Percentiles rank a stretch among this genome's conserved stretches.
phyloP scores from a whole-genome alignment of 2,329 filamentous ascomycete genomes.

The Arthrobotrys megalospora region DNA sequence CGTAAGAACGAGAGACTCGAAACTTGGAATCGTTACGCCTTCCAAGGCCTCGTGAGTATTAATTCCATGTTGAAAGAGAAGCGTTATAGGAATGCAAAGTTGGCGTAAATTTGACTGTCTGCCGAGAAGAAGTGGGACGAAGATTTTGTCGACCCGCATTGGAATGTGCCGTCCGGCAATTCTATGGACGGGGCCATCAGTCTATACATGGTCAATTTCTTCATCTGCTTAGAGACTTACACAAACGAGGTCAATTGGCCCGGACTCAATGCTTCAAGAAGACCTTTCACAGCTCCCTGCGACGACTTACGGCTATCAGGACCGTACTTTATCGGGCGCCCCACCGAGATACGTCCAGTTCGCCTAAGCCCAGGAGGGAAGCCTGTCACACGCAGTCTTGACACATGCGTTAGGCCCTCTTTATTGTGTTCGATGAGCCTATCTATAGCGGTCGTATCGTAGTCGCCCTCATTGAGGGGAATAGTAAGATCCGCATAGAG shows the following conservation, averaged over 20 bases:
- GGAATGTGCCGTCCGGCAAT: conserved; percentile 28
- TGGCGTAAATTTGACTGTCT: conserved; percentile 32
- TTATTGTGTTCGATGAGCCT: neutral
- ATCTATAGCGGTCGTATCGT: neutral
- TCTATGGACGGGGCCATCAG: neutral
- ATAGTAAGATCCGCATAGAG: conserved; percentile 24
- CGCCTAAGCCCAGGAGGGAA: neutral
- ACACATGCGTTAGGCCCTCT: conserved; percentile 5
- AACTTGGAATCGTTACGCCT: neutral
- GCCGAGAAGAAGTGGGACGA: conserved; percentile 4
- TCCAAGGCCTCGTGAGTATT: conserved; percentile 16
- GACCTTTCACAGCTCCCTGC: neutral
- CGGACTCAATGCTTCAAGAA: conserved; percentile 22
- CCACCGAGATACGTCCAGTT: neutral
- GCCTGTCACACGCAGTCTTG: conserved; percentile 11
- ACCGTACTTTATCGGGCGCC: conserved; percentile 4
- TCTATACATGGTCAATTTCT: neutral
- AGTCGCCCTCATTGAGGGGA: conserved; percentile 27
- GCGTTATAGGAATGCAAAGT: conserved; percentile 34
- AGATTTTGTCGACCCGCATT: conserved; percentile 12
- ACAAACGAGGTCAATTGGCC: conserved; percentile 31
- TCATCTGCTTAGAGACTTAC: conserved; percentile 6
- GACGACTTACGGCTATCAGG: conserved; percentile 7
- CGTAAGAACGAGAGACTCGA: conserved; percentile 36
- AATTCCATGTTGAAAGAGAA: conserved; percentile 24